Base-by-base conservation (phyloP, 768 basidiomycete species). In the Aureoboletus auriporus region DNA sequence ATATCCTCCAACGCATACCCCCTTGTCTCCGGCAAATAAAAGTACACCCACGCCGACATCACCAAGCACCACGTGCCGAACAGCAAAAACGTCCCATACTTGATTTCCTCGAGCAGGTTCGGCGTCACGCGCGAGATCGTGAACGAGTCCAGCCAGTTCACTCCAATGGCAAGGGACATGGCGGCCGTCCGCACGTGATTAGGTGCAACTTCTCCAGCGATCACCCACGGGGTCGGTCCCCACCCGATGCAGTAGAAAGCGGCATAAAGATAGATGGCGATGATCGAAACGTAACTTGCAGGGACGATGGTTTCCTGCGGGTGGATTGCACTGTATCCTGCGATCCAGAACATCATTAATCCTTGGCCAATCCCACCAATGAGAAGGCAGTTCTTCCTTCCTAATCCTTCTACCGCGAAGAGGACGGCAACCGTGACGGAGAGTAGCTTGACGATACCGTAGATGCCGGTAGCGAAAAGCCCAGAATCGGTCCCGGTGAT, bases 391-490 rank as follows among this genome's bases (percentile, higher is more conserved):
- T 55, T 64, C 53, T 79, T 80, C 42, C 77, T 70, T 4, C 79
- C 79, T 31, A 74, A 46, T 30, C 64, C 52, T 52, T 80, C 78
- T 5, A 79, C 69, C 16, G 72, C 76, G 47, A 78, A 71, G 1
- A 67, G 49, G 31, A 79, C 68, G 5, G 70, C 67, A 14, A 67
- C 53, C 13, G 54, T 61, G 20, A 77, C 75, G 6, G 70, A 57
- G 39, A 78, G 51, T 16, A 75, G 70, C 64, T 79, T 68, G 33
- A 69, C 65, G 40, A 69, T 46, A 28, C 70, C 65, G 43, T 68
- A 69, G 51, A 64, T 54, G 50, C 79, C 79, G 6, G 79, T 79
- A 5, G 79, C 78, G 34, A 80, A 71, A 7, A 81, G 64, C 14
- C 67, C 71, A 5, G 75, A 62, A 7, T 56, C 69, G 23, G 66